A percentile compares a stretch with the other conserved stretches of the same genome.
Conservation (phyloP, 2,329 filamentous ascomycete genomes). For the Trichoderma koningii region DNA sequence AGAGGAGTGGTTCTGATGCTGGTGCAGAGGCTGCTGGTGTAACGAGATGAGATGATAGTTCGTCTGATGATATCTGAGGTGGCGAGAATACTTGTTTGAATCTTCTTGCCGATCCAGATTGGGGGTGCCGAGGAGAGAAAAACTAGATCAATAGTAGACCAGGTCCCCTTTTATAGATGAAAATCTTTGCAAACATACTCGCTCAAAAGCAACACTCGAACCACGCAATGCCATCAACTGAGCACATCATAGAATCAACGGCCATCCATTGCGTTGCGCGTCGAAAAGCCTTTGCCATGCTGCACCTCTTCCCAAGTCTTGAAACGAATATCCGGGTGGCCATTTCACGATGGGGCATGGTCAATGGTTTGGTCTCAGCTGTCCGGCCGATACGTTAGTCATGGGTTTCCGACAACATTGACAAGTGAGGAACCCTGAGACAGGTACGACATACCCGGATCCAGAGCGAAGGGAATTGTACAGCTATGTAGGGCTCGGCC, state of each 20-base stretch:
- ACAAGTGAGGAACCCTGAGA: no score
- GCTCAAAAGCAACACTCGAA: not conserved
- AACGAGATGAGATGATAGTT: not conserved
- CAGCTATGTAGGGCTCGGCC: not conserved
- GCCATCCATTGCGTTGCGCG: not conserved
- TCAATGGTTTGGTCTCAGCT: not conserved
- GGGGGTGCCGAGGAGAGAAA: no score
- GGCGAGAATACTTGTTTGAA: no score
- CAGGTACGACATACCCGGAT: no score
- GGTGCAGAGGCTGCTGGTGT: not conserved
- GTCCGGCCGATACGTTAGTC: not conserved
- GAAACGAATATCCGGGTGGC: slow-evolving; percentile 18
- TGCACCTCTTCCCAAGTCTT: not conserved
- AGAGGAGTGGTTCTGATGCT: not conserved
- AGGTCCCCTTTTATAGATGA: not conserved
- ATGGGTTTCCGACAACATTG: not conserved
- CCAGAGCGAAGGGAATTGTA: not conserved
- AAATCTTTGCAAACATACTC: not conserved
- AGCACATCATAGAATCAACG: not conserved
- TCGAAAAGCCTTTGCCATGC: slow-evolving; percentile 5
- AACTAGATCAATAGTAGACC: not conserved
- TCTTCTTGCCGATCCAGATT: no score
- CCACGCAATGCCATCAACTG: no score
- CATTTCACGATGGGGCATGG: not conserved
- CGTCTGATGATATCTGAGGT: not conserved